Base-by-base conservation (phyloP, 2,329 filamentous ascomycete genomes). In the Lithohypha guttulata region DNA sequence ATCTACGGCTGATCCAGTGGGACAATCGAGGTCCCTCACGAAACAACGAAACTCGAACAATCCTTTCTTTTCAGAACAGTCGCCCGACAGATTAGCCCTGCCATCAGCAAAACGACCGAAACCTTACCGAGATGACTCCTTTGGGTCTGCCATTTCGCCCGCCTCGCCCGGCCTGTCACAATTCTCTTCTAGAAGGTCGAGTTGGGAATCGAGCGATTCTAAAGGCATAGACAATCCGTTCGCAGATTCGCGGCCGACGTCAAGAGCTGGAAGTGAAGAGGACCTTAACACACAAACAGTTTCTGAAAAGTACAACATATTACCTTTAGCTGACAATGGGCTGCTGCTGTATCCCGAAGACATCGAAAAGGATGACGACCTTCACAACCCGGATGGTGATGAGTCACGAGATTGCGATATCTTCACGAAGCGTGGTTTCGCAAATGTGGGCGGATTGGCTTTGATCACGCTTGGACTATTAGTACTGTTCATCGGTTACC, bases 231-330 rank as follows among this genome's bases (percentile, higher is more conserved):
- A 64, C 51, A 45, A 75, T 66, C 75, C 73, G 0, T 79, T 77
- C 48, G 71, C 73, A 43, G 75, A 79, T 45, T 75, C 73, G 3
- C 62, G 71, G 44, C 50, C 50, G 17, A 47, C 36, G 3, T 79
- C 51, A 41, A 44, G 51, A 44, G 65, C 71, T 14, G 73, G 68
- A n/a, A 80, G 75, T 51, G 75, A 81, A 31, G 75, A 80, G 18
- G 66, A 69, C 51, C 60, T 81, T 38, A 83, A 81, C 52, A 83
- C 78, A 0, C 78, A 83, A 60, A 82, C 79, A 1, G 79, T 83
- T 2, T 75, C 76, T 11, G 76, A 81, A 53, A 83, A 83, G 57
- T 83, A 79, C 58, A 81, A 81, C 53, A 82, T 84, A 38, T 65
- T 74, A 55, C 78, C 79, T 1, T 78, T 75, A 2, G 73, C 77